Conservation (phyloP, 1,139 yeast genomes). For the Yamadazyma atmosphaerica region DNA sequence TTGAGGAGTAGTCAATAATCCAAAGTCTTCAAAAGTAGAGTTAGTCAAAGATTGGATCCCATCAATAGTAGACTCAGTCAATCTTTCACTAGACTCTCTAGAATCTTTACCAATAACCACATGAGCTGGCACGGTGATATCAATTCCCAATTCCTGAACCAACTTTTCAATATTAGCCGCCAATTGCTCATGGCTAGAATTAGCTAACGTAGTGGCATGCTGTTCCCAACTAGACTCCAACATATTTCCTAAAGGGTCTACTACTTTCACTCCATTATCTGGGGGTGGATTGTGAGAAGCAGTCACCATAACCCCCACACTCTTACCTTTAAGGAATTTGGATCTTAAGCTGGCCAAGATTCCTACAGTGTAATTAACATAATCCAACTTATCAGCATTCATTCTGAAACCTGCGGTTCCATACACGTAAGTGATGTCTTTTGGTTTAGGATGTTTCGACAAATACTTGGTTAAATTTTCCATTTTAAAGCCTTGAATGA, state of each 20-base stretch:
- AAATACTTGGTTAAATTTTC: slow-evolving; percentile 11
- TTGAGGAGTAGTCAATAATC: slow-evolving; percentile 89
- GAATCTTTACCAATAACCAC: slow-evolving; percentile 70
- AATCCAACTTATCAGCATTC: slow-evolving; percentile 68
- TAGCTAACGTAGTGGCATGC: slow-evolving; percentile 79
- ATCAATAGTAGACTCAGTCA: slow-evolving; percentile 63
- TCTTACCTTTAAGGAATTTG: slow-evolving; percentile 61
- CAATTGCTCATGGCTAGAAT: slow-evolving; percentile 49
- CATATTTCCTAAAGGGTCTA: slow-evolving; percentile 95
- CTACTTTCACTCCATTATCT: slow-evolving; percentile 95
- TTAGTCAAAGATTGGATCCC: slow-evolving; percentile 56
- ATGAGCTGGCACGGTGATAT: slow-evolving; percentile 34
- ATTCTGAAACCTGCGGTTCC: slow-evolving; percentile 98
- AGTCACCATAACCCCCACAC: slow-evolving; percentile 91
- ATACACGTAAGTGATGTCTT: slow-evolving; percentile 53
- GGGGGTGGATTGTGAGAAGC: slow-evolving; percentile 96
- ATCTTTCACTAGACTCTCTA: slow-evolving; percentile 72
- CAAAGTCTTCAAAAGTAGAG: slow-evolving; percentile 55
- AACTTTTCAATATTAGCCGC: slow-evolving; percentile 26
- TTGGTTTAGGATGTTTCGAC: slow-evolving; percentile 46
- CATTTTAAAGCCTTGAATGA: no score
- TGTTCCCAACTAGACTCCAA: slow-evolving; percentile 82
- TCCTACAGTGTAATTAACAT: slow-evolving; percentile 85
- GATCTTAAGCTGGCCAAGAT: slow-evolving; percentile 82
- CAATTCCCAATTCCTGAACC: slow-evolving; percentile 36